Conservation (phyloP, 805 yeast genomes). For the Candida railenensis region DNA sequence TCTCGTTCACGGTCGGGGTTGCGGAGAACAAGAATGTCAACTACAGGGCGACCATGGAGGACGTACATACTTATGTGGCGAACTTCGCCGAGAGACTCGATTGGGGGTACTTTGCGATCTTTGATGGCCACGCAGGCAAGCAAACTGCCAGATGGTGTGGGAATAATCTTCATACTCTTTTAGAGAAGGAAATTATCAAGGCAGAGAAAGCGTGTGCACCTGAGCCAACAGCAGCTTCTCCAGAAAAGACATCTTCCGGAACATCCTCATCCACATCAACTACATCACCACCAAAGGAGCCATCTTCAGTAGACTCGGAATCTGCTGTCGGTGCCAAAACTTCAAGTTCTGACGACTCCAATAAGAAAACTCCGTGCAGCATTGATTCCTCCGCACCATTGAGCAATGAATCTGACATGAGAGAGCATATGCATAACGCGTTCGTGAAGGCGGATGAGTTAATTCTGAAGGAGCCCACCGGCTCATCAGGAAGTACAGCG, state of each 20-base stretch:
- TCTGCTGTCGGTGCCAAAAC: constrained; percentile 12
- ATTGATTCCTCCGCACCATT: constrained; percentile 15
- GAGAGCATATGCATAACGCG: constrained; percentile 64
- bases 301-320: neutral
- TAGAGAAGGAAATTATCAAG: constrained; percentile 53
- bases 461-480: constrained; percentile 58
- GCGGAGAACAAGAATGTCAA: constrained; percentile 84
- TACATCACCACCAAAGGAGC: neutral
- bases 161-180: constrained; percentile 68
- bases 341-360: constrained; percentile 5
- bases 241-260: constrained; percentile 4
- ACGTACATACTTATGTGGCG: constrained; percentile 89
- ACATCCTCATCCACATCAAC: constrained; percentile 13
- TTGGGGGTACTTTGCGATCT: constrained; percentile 93
- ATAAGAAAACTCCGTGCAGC: constrained; percentile 6
- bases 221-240: neutral
- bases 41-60: constrained; percentile 91
- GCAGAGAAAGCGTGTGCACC: constrained; percentile 13
- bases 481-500: constrained; percentile 90
- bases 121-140: constrained; percentile 97
- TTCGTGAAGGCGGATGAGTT: constrained; percentile 75
- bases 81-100: constrained; percentile 88
- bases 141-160: constrained; percentile 96
- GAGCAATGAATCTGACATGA: constrained; percentile 43
- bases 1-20: constrained; percentile 83